These are phyloP conservation scores for Coleophoma cylindrospora DNA, from an alignment of 2,329 filamentous ascomycete species.

Conservation along the genomic window DNA sequence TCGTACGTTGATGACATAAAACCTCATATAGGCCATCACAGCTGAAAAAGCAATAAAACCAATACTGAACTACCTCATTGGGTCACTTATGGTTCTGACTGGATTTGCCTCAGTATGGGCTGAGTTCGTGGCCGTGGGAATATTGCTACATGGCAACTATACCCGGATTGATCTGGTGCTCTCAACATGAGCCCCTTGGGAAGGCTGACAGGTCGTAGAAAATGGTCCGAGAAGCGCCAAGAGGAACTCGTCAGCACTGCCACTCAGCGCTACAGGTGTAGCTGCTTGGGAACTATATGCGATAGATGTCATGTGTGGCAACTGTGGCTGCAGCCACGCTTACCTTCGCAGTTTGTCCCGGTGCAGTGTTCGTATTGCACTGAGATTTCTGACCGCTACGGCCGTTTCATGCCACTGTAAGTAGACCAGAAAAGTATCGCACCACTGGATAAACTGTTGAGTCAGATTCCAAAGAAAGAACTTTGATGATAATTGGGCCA, in stretches of 20 bases:
- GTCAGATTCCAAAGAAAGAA: not conserved
- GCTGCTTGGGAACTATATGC: not conserved
- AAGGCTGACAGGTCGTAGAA: not conserved
- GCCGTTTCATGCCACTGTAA: not conserved
- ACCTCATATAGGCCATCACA: too few relatives aligned
- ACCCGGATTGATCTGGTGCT: too few relatives aligned
- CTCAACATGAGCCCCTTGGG: too few relatives aligned
- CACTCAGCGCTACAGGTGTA: not conserved
- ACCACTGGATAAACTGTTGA: not conserved
- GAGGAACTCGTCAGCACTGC: not conserved
- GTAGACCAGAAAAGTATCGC: not conserved
- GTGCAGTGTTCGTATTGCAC: not conserved
- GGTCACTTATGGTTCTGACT: too few relatives aligned
- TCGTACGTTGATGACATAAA: too few relatives aligned
- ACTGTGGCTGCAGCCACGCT: not conserved
- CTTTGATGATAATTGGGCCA: not conserved
- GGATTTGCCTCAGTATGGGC: too few relatives aligned
- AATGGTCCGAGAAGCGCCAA: not conserved
- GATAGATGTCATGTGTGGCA: not conserved
- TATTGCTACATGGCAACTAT: too few relatives aligned
- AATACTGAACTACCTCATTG: too few relatives aligned
- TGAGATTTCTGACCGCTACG: not conserved
- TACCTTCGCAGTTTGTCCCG: not conserved
- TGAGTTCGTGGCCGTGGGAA: too few relatives aligned
- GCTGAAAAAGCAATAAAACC: too few relatives aligned